phyloP scores from a whole-genome alignment of 176 grass and related monocot genomes.

The Carex kokanica region DNA sequence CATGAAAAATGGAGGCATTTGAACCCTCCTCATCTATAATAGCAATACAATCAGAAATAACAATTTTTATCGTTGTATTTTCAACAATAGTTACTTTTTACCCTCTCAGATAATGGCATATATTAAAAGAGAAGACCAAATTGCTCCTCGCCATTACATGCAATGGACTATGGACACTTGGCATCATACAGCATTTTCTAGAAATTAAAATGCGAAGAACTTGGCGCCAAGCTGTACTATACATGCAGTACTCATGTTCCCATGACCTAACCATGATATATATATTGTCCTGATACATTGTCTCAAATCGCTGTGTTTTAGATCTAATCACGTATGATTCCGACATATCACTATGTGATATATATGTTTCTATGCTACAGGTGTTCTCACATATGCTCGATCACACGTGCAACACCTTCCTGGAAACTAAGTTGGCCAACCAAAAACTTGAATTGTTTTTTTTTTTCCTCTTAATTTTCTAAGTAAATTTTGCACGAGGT shows the following conservation, averaged over 20 bases:
- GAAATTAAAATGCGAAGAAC: background rate
- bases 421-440: background rate
- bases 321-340: background rate
- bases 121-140: background rate
- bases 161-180: background rate
- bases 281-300: background rate
- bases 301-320: background rate
- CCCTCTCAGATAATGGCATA: too few species aligned
- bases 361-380: background rate
- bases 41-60: too few species aligned
- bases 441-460: background rate
- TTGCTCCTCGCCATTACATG: background rate
- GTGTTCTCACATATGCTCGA: background rate
- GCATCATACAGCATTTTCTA: background rate
- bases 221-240: background rate
- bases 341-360: background rate
- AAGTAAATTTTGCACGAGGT: background rate
- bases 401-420: background rate
- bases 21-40: too few species aligned
- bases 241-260: background rate
- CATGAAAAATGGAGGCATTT: too few species aligned
- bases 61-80: too few species aligned
- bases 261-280: background rate
- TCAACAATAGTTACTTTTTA: too few species aligned
- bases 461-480: background rate